Conservation (phyloP, 768 basidiomycete genomes). For the Tulasnella sp. region DNA sequence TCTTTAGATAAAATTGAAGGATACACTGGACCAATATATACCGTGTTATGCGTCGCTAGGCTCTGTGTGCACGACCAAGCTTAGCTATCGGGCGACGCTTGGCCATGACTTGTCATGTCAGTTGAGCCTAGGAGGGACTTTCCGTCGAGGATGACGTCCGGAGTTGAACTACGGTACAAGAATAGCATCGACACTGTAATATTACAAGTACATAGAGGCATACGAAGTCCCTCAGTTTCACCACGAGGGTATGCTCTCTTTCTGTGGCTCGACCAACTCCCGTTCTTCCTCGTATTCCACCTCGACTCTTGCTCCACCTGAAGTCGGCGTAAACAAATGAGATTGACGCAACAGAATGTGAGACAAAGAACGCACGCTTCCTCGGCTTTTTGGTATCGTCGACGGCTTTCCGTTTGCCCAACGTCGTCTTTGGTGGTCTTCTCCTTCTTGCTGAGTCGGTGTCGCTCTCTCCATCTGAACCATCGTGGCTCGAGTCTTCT, state of each 20-base stretch:
- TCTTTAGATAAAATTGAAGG: too few species aligned
- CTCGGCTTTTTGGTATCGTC: conserved; percentile 54
- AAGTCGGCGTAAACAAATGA: background rate
- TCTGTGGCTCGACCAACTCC: conserved; percentile 45
- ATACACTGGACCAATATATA: too few species aligned
- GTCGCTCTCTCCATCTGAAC: conserved; percentile 48
- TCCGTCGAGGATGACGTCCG: too few species aligned
- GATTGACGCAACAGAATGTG: background rate
- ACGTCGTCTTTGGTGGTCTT: conserved; percentile 47
- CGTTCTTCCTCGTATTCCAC: conserved; percentile 97
- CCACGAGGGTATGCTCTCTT: background rate
- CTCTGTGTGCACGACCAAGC: too few species aligned
- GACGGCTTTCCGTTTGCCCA: conserved; percentile 72
- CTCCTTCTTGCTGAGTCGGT: conserved; percentile 43
- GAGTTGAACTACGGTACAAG: too few species aligned
- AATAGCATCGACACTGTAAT: background rate
- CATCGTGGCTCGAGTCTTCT: conserved; percentile 52
- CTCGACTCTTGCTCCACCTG: conserved; percentile 82
- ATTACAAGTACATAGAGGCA: background rate
- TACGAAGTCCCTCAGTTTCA: conserved; percentile 34
- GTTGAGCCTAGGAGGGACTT: too few species aligned
- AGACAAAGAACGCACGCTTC: conserved; percentile 54
- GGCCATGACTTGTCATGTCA: too few species aligned
- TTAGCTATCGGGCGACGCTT: too few species aligned
- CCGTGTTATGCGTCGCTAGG: too few species aligned